phyloP scores from a whole-genome alignment of 345 rosid genomes.

The Lepidium aucheri region DNA sequence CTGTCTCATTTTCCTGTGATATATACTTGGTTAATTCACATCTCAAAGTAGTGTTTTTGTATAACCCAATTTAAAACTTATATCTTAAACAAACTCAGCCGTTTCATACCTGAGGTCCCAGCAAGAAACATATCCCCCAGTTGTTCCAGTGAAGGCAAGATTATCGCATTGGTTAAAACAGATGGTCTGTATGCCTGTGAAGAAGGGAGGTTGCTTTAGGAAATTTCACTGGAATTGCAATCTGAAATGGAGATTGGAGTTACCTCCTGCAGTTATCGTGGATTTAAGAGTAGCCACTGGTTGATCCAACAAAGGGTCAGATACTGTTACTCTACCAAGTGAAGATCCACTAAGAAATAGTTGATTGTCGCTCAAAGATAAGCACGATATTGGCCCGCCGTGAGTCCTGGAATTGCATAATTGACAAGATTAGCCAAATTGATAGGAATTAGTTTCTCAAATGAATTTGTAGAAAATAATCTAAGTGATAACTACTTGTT shows the following conservation, averaged over 20 bases:
- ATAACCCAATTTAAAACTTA: background rate
- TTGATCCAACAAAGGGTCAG: constrained; percentile 58
- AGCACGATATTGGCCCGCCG: constrained; percentile 60
- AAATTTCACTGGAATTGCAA: constrained; percentile 1
- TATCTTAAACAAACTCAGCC: background rate
- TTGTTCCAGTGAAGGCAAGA: constrained; percentile 65
- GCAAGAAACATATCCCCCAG: constrained; percentile 63
- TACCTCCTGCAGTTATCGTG: constrained; percentile 51
- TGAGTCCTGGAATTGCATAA: constrained; percentile 58
- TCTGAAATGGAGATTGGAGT: background rate
- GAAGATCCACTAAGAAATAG: constrained; percentile 64
- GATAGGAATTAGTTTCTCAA: background rate
- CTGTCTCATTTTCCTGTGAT: constrained; percentile 54
- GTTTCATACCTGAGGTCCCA: constrained; percentile 77
- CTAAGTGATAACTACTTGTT: background rate
- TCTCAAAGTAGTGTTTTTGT: background rate
- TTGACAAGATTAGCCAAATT: background rate
- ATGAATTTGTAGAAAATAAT: background rate
- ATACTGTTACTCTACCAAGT: constrained; percentile 57
- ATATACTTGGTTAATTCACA: background rate
- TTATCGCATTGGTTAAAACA: constrained; percentile 55
- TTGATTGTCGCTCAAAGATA: constrained; percentile 62
- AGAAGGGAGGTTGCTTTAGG: background rate
- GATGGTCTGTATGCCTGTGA: constrained; percentile 64
- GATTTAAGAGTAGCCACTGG: constrained; percentile 56